Evolutionary conservation across 208 protist species (phyloP).

Genomic region (Zelonia costaricensis): DNA sequence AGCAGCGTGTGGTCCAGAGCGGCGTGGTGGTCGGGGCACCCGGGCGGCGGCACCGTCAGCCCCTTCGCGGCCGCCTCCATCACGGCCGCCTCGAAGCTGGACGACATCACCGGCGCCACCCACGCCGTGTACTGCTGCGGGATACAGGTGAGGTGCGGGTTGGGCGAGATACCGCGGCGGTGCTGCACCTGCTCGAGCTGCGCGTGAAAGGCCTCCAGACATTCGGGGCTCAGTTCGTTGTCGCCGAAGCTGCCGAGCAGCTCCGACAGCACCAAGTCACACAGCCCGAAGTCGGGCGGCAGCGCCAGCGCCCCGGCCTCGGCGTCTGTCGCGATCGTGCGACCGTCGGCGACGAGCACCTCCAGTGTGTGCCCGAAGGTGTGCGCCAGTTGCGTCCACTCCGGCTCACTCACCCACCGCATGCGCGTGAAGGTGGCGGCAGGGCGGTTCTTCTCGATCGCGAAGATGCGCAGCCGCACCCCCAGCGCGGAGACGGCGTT

Average conservation of each 20-base stretch:
- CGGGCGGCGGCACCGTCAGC: conserved; percentile 45
- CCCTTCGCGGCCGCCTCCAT: conserved; percentile 57
- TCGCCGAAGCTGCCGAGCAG: conserved; percentile 99
- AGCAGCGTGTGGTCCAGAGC: conserved; percentile 73
- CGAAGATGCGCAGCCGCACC: conserved; percentile 89
- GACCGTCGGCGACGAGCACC: conserved; percentile 91
- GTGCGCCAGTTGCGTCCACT: conserved; percentile 56
- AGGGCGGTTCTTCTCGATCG: conserved; percentile 98
- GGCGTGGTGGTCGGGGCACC: conserved; percentile 54
- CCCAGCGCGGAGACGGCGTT: conserved; percentile 70
- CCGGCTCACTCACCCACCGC: conserved; percentile 49
- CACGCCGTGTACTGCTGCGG: conserved; percentile 79
- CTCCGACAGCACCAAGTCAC: conserved; percentile 97
- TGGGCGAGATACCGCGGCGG: conserved; percentile 35
- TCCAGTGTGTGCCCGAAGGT: conserved; percentile 88
- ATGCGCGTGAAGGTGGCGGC: conserved; percentile 92
- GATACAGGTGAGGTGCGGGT: conserved; percentile 62
- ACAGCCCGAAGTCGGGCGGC: conserved; percentile 73
- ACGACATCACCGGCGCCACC: conserved; percentile 77
- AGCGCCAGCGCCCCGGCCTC: conserved; percentile 21
- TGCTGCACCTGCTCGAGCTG: conserved; percentile 61
- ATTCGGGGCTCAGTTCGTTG: conserved; percentile 99
- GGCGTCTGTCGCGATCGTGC: conserved; percentile 47
- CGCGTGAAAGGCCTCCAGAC: conserved; percentile 94
- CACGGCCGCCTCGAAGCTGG: conserved; percentile 51